Percentiles rank a stretch among this genome's conserved stretches.
Evolutionary conservation across 768 basidiomycete genomes (phyloP).

Genomic region (Pleurotus citrinopileatus): DNA sequence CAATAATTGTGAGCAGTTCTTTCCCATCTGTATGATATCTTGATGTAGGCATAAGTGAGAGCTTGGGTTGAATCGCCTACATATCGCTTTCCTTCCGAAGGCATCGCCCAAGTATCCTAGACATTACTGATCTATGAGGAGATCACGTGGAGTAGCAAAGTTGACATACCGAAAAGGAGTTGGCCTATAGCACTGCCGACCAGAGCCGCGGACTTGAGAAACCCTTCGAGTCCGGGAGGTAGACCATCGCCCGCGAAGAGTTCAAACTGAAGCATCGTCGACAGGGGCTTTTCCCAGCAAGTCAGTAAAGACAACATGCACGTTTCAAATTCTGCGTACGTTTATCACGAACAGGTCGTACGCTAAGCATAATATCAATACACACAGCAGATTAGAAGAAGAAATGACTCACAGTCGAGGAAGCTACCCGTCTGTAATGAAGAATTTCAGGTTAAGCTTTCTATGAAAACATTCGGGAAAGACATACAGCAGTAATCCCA

Average conservation of each 20-base stretch:
- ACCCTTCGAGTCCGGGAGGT: constrained; percentile 54
- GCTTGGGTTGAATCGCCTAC: constrained; percentile 25
- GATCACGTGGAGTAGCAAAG: no score
- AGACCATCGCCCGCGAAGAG: constrained; percentile 51
- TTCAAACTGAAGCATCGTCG: constrained; percentile 65
- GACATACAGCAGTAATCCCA: constrained; percentile 57
- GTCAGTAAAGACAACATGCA: not conserved
- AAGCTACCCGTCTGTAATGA: constrained; percentile 60
- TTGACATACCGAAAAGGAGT: constrained; percentile 50
- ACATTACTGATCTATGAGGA: not conserved
- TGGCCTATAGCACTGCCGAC: constrained; percentile 73
- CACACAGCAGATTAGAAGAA: not conserved
- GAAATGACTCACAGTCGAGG: constrained; percentile 51
- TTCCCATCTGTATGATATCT: constrained; percentile 51
- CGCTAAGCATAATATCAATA: not conserved
- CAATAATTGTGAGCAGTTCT: constrained; percentile 76
- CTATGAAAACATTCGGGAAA: not conserved
- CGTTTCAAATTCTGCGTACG: constrained; percentile 29
- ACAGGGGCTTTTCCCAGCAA: constrained; percentile 45
- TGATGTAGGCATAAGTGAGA: constrained; percentile 1
- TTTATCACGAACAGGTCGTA: constrained; percentile 53
- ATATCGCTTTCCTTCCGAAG: constrained; percentile 67
- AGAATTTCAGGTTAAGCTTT: not conserved
- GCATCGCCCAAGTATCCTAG: constrained; percentile 66
- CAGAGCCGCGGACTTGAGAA: constrained; percentile 64